Percentiles rank a stretch among this genome's conserved stretches.
Evolutionary conservation across 1,139 yeast species (phyloP).

Genomic region (Eremothecium sinecaudum): DNA sequence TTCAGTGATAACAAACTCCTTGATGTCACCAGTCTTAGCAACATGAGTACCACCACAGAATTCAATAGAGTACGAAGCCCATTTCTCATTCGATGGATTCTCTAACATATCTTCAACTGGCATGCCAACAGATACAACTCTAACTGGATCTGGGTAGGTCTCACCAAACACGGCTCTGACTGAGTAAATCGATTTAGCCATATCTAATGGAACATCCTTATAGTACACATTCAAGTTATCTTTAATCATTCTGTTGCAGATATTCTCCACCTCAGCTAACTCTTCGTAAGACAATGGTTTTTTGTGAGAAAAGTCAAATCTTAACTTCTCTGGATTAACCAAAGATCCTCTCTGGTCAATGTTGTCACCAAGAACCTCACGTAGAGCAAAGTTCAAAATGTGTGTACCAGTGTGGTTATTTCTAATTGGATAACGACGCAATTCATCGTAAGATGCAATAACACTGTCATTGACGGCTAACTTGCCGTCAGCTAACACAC

Average conservation of each 20-base stretch:
- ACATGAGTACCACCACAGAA: slow-evolving; percentile 99
- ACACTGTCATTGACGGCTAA: slow-evolving; percentile 59
- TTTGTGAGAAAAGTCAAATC: slow-evolving; percentile 94
- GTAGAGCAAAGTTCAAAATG: slow-evolving; percentile 77
- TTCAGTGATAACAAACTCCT: slow-evolving; percentile 79
- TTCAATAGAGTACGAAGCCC: slow-evolving; percentile 77
- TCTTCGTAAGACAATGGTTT: slow-evolving; percentile 66
- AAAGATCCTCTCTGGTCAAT: slow-evolving; percentile 96
- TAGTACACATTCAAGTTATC: slow-evolving; percentile 65
- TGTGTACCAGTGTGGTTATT: slow-evolving; percentile 99
- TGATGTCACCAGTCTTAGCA: slow-evolving; percentile 82
- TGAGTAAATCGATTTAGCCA: slow-evolving; percentile 68
- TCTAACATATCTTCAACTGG: slow-evolving; percentile 72
- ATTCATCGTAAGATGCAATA: slow-evolving; percentile 82
- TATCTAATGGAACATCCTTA: slow-evolving; percentile 65
- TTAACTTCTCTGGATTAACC: slow-evolving; percentile 87
- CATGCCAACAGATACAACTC: slow-evolving; percentile 93
- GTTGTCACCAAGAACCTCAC: slow-evolving; percentile 76
- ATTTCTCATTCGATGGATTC: slow-evolving; percentile 59
- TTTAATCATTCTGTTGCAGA: slow-evolving; percentile 63
- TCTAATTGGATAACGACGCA: slow-evolving; percentile 93
- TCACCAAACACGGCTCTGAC: slow-evolving; percentile 98
- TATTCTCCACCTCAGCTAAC: slow-evolving; percentile 62
- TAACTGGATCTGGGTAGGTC: slow-evolving; percentile 96
- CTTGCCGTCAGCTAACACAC: slow-evolving; percentile 67